Base-by-base conservation (phyloP, 106 monocot species). In the Alisma plantagoaquatica region DNA sequence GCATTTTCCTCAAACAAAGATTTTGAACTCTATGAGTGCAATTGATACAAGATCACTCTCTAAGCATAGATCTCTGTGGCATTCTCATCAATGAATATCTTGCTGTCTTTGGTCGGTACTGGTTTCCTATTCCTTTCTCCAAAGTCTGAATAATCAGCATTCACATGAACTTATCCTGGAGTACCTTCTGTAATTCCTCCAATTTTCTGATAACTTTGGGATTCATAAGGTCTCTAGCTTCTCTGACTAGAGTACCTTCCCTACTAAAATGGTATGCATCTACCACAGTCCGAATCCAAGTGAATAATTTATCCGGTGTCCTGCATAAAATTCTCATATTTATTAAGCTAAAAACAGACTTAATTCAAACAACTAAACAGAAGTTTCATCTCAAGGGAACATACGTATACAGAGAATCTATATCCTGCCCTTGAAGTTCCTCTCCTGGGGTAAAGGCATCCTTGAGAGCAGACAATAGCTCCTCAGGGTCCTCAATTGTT, bases 161-260 rank as follows among this genome's bases (percentile, higher is more conserved):
- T 68, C 50, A 68, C 56, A 68, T 49, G 23, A 84, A 96, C 33
- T 89, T 75, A 3, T 75, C 43, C 75, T 96, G 60, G 4, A 96
- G 41, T 43, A 85, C 32, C 43, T 65, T 85, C 57, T 81, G 75
- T 16, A 96, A 53, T 23, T 73, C 63, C 54, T 89, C 96, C 30
- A 96, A 33, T 71, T 57, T 81, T 51, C 76, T 63, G 29, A 96
- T 72, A 30, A 96, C 26, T 47, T 75, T 73, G 0, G 96, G 96
- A 52, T 76, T 81, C 96, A 96, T 76, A 48, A 96, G 48, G 54
- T 96, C 84, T 55, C 84, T 81, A 27, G 96, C 96, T 71, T 89
- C 89, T 61, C 62, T 81, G 29, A 84, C 51, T 28, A 96, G 84
- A 38, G 81, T 88, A 9, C 81, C 78, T 81, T 76, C 78, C 67